Evolutionary conservation across 768 basidiomycete species (phyloP).

Genomic region (Boletellus sp.): DNA sequence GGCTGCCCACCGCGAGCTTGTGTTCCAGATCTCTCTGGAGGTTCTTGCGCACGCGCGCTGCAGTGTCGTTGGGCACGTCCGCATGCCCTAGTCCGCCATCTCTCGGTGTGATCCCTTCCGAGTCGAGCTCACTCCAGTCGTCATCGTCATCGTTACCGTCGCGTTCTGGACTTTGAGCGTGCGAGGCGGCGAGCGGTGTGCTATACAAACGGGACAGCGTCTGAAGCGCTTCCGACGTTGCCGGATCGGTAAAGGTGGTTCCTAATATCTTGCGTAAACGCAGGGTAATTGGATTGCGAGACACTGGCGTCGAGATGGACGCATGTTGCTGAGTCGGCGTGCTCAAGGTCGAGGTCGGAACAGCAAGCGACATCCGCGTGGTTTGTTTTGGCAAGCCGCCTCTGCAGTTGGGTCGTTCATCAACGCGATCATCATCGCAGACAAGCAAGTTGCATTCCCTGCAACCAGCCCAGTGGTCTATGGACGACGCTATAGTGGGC

Average conservation of each 20-base stretch:
- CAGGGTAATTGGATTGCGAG: slow-evolving; percentile 74
- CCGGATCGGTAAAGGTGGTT: slow-evolving; percentile 72
- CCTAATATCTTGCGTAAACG: slow-evolving; percentile 89
- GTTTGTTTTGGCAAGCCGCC: too few relatives aligned
- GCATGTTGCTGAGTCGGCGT: slow-evolving; percentile 11
- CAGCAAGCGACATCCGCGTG: slow-evolving; percentile 9
- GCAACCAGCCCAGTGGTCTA: too few relatives aligned
- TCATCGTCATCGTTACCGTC: slow-evolving; percentile 32
- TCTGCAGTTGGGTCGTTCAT: too few relatives aligned
- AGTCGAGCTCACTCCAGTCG: slow-evolving; percentile 23
- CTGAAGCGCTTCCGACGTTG: slow-evolving; percentile 74
- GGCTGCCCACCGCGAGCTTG: slow-evolving; percentile 77
- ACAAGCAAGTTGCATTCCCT: too few relatives aligned
- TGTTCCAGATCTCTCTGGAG: slow-evolving; percentile 82
- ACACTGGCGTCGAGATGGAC: neutral
- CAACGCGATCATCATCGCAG: too few relatives aligned
- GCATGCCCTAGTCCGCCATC: slow-evolving; percentile 17
- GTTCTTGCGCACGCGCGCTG: slow-evolving; percentile 71
- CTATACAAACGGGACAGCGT: slow-evolving; percentile 82
- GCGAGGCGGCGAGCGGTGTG: slow-evolving; percentile 11
- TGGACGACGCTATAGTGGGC: too few relatives aligned
- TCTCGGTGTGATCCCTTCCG: slow-evolving; percentile 7
- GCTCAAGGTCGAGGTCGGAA: neutral
- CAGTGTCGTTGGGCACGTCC: slow-evolving; percentile 54
- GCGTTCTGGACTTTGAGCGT: slow-evolving; percentile 9